Evolutionary conservation across 1,284 basidiomycete genomes (phyloP), one percentile per base, ranked within the genome.

Genomic region (Meripilus lineatus): DNA sequence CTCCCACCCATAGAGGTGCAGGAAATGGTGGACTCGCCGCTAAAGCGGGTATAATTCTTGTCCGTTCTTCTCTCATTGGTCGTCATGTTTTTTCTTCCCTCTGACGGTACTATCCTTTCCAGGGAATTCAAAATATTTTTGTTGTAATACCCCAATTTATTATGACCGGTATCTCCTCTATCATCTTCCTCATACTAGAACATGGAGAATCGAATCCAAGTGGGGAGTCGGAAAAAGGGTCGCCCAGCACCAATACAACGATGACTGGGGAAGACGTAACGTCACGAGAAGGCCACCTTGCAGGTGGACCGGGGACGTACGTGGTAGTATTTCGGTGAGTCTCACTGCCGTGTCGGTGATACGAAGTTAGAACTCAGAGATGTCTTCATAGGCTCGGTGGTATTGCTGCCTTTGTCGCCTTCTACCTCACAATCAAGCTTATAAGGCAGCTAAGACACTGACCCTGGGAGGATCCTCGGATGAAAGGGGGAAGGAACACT

Each of bases 51-150:
- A 83, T 91, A 24, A 93, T 95, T 46, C 68, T 95, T 43, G 89
- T 91, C 54, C 50, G 84, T 64, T 10, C 4, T 38, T 38, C 10
- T 18, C 10, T 7, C 37, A 21, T 8, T 13, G 22, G 15, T 8
- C 45, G 54, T 32, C 24, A 38, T 39, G 30, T 18, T 34, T 22
- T 32, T 37, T 38, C 37, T 40, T 50, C 36, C 38, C 21, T 41
- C 28, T 30, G 8, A 17, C 38, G 38, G 38, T 39, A 37, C 39
- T 47, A 50, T 17, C 22, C 5, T 49, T 21, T 5, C 18, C 50
- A 89, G 88, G 91, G 91, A 28, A 93, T 94, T 45, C 91, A 94
- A 63, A 96, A 94, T 56, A 76, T 95, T 42, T 93, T 89, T 60
- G 72, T 95, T 51, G 93, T 95, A 42, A 68, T 86, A 14, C 85